Percentiles rank a stretch among this genome's conserved stretches.
phyloP scores from a whole-genome alignment of 2,329 filamentous ascomycete genomes.

The Scedosporium apiospermum region DNA sequence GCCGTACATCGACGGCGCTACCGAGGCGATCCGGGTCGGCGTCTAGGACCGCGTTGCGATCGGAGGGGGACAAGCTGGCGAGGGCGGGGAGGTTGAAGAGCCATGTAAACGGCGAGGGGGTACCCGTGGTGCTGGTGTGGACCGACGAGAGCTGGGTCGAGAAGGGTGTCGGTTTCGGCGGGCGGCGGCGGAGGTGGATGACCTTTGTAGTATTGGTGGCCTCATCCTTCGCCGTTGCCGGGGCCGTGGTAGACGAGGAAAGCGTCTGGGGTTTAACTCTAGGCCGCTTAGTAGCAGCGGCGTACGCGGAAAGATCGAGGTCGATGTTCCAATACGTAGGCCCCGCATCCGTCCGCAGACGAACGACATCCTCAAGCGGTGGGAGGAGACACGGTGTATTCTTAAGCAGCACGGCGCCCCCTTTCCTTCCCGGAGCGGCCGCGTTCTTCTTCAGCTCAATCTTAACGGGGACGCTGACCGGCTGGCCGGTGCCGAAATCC shows the following conservation, averaged over 20 bases:
- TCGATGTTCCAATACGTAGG: conserved; percentile 72
- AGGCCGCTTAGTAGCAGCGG: conserved; percentile 39
- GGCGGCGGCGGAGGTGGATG: conserved; percentile 63
- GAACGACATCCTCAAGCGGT: conserved; percentile 52
- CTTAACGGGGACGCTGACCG: conserved; percentile 63
- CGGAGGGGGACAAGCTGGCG: conserved; percentile 49
- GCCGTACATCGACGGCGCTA: conserved; percentile 54
- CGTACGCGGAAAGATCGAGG: conserved; percentile 60
- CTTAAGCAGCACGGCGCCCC: conserved; percentile 25
- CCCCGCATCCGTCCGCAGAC: conserved; percentile 49
- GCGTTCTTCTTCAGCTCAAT: conserved; percentile 43
- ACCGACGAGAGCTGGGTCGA: conserved; percentile 62
- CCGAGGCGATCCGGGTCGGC: conserved; percentile 34
- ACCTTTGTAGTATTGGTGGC: conserved; percentile 56
- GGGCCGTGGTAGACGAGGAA: neutral
- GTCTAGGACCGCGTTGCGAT: conserved; percentile 54
- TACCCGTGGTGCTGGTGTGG: conserved; percentile 28
- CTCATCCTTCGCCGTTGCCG: conserved; percentile 19
- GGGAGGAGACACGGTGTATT: conserved; percentile 53
- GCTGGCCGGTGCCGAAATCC: conserved; percentile 74
- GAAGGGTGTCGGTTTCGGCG: conserved; percentile 60
- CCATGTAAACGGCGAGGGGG: conserved; percentile 55
- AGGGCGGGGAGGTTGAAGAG: conserved; percentile 56
- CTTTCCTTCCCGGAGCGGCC: conserved; percentile 8
- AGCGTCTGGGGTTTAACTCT: neutral